Conservation (phyloP, 169 alveolate genomes). For the Eimeria sp. region DNA sequence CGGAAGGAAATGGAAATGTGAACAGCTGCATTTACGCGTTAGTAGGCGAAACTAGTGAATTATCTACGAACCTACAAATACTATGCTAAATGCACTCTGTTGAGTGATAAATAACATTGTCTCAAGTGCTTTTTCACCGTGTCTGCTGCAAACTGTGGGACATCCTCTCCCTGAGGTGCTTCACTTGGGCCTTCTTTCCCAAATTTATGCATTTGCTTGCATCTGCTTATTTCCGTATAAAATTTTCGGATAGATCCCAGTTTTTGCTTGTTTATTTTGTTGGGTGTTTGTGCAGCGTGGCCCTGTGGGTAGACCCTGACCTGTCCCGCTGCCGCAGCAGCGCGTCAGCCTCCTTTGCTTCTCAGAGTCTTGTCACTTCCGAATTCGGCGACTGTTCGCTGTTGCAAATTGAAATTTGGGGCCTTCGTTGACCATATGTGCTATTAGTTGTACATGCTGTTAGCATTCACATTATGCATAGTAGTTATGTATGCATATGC, state of each 20-base stretch:
- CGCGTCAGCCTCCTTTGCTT: slow-evolving; percentile 33
- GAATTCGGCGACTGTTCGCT: slow-evolving; percentile 33
- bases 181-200: not conserved
- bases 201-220: not conserved
- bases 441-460: not conserved
- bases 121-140: not conserved
- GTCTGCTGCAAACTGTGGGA: not conserved
- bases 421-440: not conserved
- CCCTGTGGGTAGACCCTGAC: slow-evolving; percentile 61
- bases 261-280: not conserved
- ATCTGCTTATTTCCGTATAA: not conserved
- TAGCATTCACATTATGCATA: not conserved
- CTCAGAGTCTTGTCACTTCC: not conserved
- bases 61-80: not conserved
- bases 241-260: not conserved
- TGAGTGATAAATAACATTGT: not conserved
- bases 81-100: not conserved
- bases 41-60: not conserved
- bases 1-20: not conserved
- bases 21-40: not conserved
- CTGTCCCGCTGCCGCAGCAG: slow-evolving; percentile 58
- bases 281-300: slow-evolving; percentile 17
- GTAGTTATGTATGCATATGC: not conserved
- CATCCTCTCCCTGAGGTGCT: not conserved
- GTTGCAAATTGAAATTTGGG: slow-evolving; percentile 44